Evolutionary conservation across 2,329 filamentous ascomycete species (phyloP), one percentile per base, ranked within the genome.

Genomic region (Diaporthe ilicicola): DNA sequence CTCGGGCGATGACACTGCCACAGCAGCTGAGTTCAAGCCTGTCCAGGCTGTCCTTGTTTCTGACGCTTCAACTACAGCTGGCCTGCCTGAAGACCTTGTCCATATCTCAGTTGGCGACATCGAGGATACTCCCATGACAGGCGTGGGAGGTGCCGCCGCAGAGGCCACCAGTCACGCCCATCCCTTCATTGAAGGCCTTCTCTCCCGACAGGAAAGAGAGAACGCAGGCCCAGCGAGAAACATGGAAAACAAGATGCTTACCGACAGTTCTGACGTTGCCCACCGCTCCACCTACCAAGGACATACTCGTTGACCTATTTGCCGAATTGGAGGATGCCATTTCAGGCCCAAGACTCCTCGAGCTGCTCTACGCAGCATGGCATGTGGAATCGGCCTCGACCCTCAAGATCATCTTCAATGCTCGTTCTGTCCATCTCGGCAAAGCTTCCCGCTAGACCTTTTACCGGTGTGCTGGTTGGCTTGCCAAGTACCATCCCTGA

Each of bases 371-470:
- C 2, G 71, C 77, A 2, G 84, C 88, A 1, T 91, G 88, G 88
- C 74, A 76, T 1, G 76, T 79, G 1, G 85, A 90, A 71, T 73
- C 85, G 0, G 74, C 84, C 3, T 76, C 81, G 15, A 88, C 88
- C 0, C 81, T 90, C 37, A 89, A 89, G 76, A 83, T 90, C 74
- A 87, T 91, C 73, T 90, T 88, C 82, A 89, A 90, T 71, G 79
- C 84, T 0, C 84, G 89, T 12, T 89, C 87, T n/a, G 90, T 90
- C 61, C 88, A 90, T 70, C 78, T 90, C 0, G 88, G 89, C 19
- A 90, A 90, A 77, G 82, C 82, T 42, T 85, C 92, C 10, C 82
- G 81, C 27, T 69, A 76, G 3, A 80, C 79, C 1, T 87, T 88
- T 72, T 90, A 90, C 75, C 83, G 82, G 22, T 84, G 84, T 27